These are phyloP conservation scores for Thuidium tamariscinum DNA, from an alignment of 225 moss, liverwort and hornwort species.

Conservation along the genomic window DNA sequence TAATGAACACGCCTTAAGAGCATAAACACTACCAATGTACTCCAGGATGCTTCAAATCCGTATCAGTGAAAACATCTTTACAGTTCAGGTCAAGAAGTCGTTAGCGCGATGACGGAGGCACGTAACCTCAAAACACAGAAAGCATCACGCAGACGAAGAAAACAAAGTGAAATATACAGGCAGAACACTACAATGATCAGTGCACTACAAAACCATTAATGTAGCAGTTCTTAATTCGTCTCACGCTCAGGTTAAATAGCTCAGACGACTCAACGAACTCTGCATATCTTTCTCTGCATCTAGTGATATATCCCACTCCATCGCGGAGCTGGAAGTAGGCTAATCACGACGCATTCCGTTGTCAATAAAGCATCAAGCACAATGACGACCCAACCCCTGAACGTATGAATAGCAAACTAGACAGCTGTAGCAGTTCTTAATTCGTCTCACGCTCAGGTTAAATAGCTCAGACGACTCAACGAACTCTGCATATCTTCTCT, in stretches of 20 bases:
- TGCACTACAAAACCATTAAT: not conserved
- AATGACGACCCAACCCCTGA: not conserved
- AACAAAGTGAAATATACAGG: not conserved
- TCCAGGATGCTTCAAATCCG: not conserved
- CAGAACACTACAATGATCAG: not conserved
- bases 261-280: constrained; percentile 18
- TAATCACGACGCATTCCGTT: not conserved
- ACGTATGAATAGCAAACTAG: not conserved
- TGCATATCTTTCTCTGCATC: constrained; percentile 1
- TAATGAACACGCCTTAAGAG: not conserved
- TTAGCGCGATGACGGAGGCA: not conserved
- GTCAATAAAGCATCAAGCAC: not conserved
- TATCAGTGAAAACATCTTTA: not conserved
- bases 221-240: constrained; percentile 18
- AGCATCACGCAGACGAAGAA: not conserved
- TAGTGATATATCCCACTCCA: constrained; percentile 1
- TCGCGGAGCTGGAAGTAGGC: constrained; percentile 16
- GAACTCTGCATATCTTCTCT: constrained; percentile 3
- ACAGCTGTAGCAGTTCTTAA: not conserved
- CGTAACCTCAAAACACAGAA: not conserved
- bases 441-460: constrained; percentile 8
- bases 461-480: constrained; percentile 12
- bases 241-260: constrained; percentile 7
- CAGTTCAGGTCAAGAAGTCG: not conserved
- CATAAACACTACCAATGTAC: not conserved